Conservation (phyloP, 352 stramenopile genomes). For the Pythium guiyangense region DNA sequence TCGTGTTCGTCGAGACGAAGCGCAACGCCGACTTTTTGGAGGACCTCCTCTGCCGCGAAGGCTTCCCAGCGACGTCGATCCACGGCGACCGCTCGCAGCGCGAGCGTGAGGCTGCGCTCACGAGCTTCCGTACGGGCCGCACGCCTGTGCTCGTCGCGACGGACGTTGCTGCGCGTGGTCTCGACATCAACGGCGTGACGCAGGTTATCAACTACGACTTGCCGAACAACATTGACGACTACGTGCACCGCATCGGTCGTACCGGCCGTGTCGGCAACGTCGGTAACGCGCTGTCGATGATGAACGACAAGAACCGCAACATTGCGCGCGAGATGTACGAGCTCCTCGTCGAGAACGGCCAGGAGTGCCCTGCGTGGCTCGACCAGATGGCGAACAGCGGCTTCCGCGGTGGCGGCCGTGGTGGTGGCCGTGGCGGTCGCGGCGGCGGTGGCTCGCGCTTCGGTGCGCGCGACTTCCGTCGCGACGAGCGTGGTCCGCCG, state of each 20-base stretch:
- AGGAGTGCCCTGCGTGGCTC: constrained; percentile 93
- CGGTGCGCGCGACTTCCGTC: constrained; percentile 86
- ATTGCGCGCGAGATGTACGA: constrained; percentile 97
- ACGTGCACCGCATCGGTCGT: constrained; percentile 99
- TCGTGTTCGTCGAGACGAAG: constrained; percentile 99
- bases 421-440: constrained; percentile 44
- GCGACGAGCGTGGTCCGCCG: constrained; percentile 40
- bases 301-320: constrained; percentile 99
- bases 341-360: constrained; percentile 93
- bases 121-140: constrained; percentile 89
- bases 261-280: constrained; percentile 98
- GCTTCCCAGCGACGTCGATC: constrained; percentile 93
- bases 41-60: constrained; percentile 91
- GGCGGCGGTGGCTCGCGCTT: constrained; percentile 69
- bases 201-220: constrained; percentile 98
- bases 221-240: constrained; percentile 98
- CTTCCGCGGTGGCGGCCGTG: constrained; percentile 51
- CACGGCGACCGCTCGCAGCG: constrained; percentile 97
- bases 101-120: constrained; percentile 92
- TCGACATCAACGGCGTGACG: constrained; percentile 98
- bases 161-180: constrained; percentile 96
- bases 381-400: constrained; percentile 91
- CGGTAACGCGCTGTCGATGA: constrained; percentile 95
- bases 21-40: constrained; percentile 95
- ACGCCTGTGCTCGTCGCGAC: constrained; percentile 97